phyloP scores from a whole-genome alignment of 2,329 filamentous ascomycete genomes.

The Aspergillus fijiensis region DNA sequence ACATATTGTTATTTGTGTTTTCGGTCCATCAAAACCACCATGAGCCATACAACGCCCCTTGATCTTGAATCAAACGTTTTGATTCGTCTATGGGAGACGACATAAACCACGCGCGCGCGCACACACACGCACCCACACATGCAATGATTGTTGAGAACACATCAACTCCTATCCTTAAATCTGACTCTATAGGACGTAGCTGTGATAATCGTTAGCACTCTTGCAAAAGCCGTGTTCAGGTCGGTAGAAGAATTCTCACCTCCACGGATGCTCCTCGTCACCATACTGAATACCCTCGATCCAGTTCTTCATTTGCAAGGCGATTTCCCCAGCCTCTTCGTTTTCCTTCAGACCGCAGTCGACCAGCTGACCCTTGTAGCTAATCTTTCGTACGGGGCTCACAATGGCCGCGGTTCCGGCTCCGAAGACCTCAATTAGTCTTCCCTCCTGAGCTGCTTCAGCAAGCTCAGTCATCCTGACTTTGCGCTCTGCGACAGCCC shows the following conservation, averaged over 20 bases:
- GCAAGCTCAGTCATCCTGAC: slow-evolving; percentile 85
- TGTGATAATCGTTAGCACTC: slow-evolving; percentile 16
- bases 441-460: slow-evolving; percentile 77
- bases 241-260: slow-evolving; percentile 50
- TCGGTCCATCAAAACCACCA: not conserved
- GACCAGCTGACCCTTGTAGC: slow-evolving; percentile 79
- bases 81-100: not conserved
- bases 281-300: slow-evolving; percentile 95
- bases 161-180: too few species aligned
- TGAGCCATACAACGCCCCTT: not conserved
- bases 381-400: slow-evolving; percentile 82
- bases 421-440: slow-evolving; percentile 90
- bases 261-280: slow-evolving; percentile 90
- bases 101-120: not conserved
- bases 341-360: slow-evolving; percentile 77
- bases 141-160: not conserved
- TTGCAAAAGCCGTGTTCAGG: not conserved
- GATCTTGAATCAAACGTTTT: not conserved
- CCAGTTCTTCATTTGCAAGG: slow-evolving; percentile 89
- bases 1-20: not conserved
- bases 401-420: slow-evolving; percentile 93
- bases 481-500: slow-evolving; percentile 84
- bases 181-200: slow-evolving; percentile 26
- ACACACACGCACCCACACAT: too few species aligned
- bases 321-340: slow-evolving; percentile 85